A percentile compares a stretch with the other conserved stretches of the same genome.
phyloP scores from a whole-genome alignment of 768 basidiomycete species.

The Tephrocybe sp. region DNA sequence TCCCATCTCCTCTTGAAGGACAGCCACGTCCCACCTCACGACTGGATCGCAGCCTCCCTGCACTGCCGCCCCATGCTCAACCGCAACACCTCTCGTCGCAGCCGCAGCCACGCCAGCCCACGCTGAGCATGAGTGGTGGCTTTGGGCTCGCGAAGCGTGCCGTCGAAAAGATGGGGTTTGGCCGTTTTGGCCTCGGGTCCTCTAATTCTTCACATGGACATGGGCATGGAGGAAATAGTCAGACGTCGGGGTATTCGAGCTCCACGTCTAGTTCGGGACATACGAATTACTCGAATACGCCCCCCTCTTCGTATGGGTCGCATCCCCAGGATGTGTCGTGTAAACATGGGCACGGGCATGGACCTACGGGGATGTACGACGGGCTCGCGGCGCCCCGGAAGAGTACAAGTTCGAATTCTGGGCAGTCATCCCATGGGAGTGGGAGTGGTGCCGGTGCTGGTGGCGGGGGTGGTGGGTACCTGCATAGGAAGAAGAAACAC shows the following conservation, averaged over 20 bases:
- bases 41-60: constrained; percentile 19
- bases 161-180: constrained; percentile 65
- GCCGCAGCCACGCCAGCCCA: constrained; percentile 52
- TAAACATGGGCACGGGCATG: constrained; percentile 12
- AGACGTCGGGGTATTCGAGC: constrained; percentile 39
- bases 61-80: constrained; percentile 16
- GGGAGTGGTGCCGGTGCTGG: too few species aligned
- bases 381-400: constrained; percentile 8
- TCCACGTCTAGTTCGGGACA: constrained; percentile 16
- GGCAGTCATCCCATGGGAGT: constrained; percentile 12
- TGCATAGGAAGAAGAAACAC: constrained; percentile 34
- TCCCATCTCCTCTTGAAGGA: constrained; percentile 11
- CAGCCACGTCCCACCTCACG: constrained; percentile 13
- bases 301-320: constrained; percentile 33
- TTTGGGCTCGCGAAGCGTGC: constrained; percentile 74
- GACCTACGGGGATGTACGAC: not conserved
- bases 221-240: constrained; percentile 4
- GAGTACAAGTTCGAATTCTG: constrained; percentile 14
- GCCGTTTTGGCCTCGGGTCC: constrained; percentile 36
- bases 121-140: constrained; percentile 68
- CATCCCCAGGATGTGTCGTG: constrained; percentile 15
- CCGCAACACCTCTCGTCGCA: too few species aligned
- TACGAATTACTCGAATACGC: constrained; percentile 18
- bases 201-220: constrained; percentile 32
- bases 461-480: not conserved